Percentiles rank a stretch among this genome's conserved stretches.
phyloP scores from a whole-genome alignment of 164 flowering plant genomes.

The Berberis vulgaris region DNA sequence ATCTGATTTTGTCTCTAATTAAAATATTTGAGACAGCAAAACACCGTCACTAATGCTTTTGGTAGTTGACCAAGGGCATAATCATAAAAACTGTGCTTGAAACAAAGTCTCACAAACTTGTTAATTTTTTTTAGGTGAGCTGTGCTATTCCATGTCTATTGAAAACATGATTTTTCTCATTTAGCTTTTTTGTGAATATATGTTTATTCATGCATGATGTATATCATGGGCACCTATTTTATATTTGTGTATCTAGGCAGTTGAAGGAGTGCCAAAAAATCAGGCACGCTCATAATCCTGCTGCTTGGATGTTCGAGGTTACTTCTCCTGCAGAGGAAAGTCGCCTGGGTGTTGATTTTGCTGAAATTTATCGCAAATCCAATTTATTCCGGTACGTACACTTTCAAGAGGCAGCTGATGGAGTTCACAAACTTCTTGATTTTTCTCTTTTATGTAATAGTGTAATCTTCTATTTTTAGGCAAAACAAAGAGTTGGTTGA shows the following conservation, averaged over 20 bases:
- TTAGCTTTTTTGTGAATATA: background rate
- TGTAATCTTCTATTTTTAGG: constrained; percentile 32
- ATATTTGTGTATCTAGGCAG: constrained; percentile 18
- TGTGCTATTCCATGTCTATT: background rate
- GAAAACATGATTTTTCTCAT: background rate
- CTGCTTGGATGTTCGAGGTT: constrained; percentile 35
- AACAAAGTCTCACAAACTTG: constrained; percentile 30
- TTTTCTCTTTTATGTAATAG: background rate
- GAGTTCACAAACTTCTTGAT: no score
- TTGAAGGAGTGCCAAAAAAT: constrained; percentile 23
- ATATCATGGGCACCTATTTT: background rate
- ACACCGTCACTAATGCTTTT: no score
- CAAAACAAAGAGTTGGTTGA: constrained; percentile 71
- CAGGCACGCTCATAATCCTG: constrained; percentile 26
- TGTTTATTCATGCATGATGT: background rate
- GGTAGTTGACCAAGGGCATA: no score
- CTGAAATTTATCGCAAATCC: constrained; percentile 20
- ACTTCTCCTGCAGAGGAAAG: constrained; percentile 20
- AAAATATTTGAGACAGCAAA: no score
- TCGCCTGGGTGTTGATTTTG: constrained; percentile 19
- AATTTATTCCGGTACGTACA: constrained; percentile 26
- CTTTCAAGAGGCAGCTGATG: background rate
- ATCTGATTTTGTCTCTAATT: no score
- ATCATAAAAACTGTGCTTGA: no score
- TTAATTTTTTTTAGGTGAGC: constrained; percentile 55